Conservation (phyloP, 345 rosid species). For the Heritiera littoralis region DNA sequence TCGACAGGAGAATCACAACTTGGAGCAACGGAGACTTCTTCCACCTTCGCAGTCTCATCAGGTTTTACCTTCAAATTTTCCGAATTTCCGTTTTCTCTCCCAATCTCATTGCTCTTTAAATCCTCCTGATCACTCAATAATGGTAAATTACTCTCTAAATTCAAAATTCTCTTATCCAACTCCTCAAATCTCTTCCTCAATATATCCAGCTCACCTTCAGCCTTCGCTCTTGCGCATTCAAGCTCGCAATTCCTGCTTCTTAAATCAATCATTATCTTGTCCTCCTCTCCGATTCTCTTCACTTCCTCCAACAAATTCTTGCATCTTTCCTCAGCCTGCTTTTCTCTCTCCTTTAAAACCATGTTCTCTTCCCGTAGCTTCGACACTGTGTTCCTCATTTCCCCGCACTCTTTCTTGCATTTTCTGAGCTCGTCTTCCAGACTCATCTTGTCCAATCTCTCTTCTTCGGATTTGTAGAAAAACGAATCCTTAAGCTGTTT, state of each 20-base stretch:
- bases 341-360: neutral
- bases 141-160: conserved; percentile 22
- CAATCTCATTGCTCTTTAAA: neutral
- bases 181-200: conserved; percentile 23
- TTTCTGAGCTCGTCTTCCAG: conserved; percentile 3
- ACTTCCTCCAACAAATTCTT: conserved; percentile 3
- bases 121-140: neutral
- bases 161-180: conserved; percentile 22
- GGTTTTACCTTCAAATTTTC: neutral
- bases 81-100: neutral
- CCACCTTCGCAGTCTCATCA: neutral
- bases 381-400: neutral
- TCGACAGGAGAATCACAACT: neutral
- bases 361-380: conserved; percentile 2
- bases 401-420: neutral
- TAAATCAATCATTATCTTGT: neutral
- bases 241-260: conserved; percentile 13
- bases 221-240: conserved; percentile 16
- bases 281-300: neutral
- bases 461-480: neutral
- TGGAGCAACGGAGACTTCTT: neutral
- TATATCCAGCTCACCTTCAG: conserved; percentile 17
- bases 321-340: neutral
- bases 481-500: neutral
- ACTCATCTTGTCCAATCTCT: conserved; percentile 2